phyloP scores from a whole-genome alignment of 2,329 filamentous ascomycete genomes.

The Calonectria multiphialidica region DNA sequence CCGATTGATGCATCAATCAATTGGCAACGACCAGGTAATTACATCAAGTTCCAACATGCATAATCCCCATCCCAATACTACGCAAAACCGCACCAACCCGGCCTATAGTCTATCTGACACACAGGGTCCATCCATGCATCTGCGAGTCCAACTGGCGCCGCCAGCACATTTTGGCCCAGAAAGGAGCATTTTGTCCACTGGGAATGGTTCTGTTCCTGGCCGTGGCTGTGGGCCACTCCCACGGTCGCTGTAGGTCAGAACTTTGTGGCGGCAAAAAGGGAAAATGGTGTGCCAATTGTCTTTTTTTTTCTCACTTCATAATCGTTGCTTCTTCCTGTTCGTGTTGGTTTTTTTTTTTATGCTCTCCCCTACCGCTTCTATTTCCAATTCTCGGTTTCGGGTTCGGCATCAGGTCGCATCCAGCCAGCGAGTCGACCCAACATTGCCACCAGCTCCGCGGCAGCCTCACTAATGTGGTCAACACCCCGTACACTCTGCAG shows the following conservation, averaged over 20 bases:
- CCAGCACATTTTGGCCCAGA: not conserved
- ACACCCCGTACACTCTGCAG: not conserved
- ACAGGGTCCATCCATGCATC: conserved; percentile 20
- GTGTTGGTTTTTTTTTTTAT: not conserved
- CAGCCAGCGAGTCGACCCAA: not conserved
- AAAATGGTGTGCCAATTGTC: not conserved
- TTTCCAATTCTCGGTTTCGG: not conserved
- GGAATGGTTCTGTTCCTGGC: conserved; percentile 1
- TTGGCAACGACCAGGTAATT: not conserved
- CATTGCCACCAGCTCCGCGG: not conserved
- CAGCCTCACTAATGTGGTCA: not conserved
- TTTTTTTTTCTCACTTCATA: not conserved
- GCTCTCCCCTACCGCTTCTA: not conserved
- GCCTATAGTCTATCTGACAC: not conserved
- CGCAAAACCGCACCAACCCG: not conserved
- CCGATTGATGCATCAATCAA: conserved; percentile 9
- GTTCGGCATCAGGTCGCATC: not conserved
- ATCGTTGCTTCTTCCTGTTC: not conserved
- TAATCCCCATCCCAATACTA: conserved; percentile 4
- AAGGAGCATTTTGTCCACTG: not conserved
- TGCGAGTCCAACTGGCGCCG: not conserved
- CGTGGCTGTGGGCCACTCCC: conserved; percentile 2
- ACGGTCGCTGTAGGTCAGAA: not conserved
- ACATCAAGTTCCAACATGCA: not conserved
- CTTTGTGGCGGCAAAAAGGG: not conserved